A percentile compares a stretch with the other conserved stretches of the same genome.
Evolutionary conservation across 1,284 basidiomycete species (phyloP).

Genomic region (Malassezia psittaci): DNA sequence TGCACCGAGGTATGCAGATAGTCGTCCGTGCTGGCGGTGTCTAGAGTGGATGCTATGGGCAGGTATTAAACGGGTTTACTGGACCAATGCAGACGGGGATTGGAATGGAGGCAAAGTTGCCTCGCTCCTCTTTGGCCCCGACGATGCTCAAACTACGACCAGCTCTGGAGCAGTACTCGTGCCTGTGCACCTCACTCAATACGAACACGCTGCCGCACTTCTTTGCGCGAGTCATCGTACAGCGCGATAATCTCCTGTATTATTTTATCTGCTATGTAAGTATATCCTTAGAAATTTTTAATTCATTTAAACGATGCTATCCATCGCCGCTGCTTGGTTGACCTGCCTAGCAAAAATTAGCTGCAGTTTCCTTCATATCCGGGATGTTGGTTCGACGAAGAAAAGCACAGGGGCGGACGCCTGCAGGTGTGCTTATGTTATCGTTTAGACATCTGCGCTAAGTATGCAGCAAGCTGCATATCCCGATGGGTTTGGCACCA

Average conservation of each 20-base stretch:
- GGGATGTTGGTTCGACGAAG: too few species aligned
- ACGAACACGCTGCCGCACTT: constrained; percentile 19
- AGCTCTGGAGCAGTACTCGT: background rate
- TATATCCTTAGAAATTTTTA: too few species aligned
- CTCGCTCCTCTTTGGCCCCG: constrained; percentile 14
- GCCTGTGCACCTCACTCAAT: constrained; percentile 19
- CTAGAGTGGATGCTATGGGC: constrained; percentile 24
- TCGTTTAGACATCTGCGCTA: too few species aligned
- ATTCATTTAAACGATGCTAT: too few species aligned
- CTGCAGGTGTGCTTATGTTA: too few species aligned
- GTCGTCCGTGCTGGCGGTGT: constrained; percentile 21
- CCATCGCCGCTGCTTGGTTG: too few species aligned
- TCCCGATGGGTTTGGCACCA: too few species aligned
- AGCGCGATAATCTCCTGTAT: background rate
- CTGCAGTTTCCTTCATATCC: too few species aligned
- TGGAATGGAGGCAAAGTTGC: constrained; percentile 21
- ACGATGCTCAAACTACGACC: background rate
- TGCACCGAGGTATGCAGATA: constrained; percentile 18
- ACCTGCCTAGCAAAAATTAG: too few species aligned
- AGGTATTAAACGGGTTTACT: constrained; percentile 22
- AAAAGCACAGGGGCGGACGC: too few species aligned
- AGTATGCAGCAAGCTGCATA: too few species aligned
- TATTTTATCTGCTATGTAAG: too few species aligned
- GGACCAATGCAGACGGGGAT: constrained; percentile 17
- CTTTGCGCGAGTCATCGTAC: background rate